Evolutionary conservation across 2,329 filamentous ascomycete species (phyloP).

Genomic region (Aspergillus jensenii): DNA sequence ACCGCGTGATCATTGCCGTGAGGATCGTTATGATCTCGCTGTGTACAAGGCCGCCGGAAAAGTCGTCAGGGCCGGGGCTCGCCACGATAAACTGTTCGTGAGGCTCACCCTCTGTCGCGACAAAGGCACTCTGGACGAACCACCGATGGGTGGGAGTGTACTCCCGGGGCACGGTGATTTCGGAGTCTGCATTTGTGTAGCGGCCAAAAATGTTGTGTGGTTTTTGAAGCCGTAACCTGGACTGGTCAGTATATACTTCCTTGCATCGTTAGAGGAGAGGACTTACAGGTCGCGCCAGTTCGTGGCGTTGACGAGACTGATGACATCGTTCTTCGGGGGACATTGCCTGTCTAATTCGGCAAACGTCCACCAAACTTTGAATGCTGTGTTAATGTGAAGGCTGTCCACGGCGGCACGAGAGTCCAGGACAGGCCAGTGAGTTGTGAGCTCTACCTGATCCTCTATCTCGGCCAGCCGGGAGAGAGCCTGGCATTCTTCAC

Average conservation of each 20-base stretch:
- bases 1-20: neutral
- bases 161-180: neutral
- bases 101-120: neutral
- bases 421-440: neutral
- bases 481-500: too few relatives aligned
- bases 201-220: neutral
- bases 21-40: neutral
- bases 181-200: neutral
- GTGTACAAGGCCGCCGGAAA: neutral
- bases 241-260: neutral
- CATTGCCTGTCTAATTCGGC: neutral
- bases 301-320: neutral
- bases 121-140: neutral
- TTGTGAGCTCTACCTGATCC: neutral
- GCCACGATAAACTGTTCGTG: neutral
- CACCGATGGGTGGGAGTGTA: neutral
- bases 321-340: neutral
- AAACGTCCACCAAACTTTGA: neutral
- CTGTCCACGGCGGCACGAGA: neutral
- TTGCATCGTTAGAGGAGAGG: neutral
- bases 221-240: neutral
- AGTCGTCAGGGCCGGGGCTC: neutral
- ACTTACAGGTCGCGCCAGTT: neutral
- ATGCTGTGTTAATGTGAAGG: neutral
- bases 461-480: neutral